Base-by-base conservation (phyloP, 208 protist species). In the Balamuthia mandrillaris region DNA sequence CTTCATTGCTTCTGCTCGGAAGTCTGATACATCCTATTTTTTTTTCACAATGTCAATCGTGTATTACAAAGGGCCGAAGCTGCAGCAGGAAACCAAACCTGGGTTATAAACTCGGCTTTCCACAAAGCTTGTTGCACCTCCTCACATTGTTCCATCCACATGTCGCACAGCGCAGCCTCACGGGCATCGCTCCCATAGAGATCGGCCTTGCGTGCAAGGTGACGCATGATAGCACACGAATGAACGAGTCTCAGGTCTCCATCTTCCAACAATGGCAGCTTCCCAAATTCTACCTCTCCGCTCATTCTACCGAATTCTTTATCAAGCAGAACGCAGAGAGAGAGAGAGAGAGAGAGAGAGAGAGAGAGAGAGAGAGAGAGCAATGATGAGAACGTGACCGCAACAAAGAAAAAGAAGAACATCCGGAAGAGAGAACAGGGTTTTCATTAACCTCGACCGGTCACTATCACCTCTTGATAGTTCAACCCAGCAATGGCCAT, bases 91-190 rank as follows among this genome's bases (percentile, higher is more conserved):
- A 18, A 56, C 49, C 56, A 14, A 24, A 75, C 66, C 66, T 72
- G 63, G n/a, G 31, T 45, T 44, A 75, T 52, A 44, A 75, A 75
- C 14, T 75, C 66, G 37, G 66, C 66, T 37, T 49, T 75, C 66
- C 66, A 75, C 27, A 75, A 18, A 27, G 66, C 42, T 52, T 75
- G 66, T 33, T 75, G 66, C 12, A 75, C 18, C 41, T 75, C 66
- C 18, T 75, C 66, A 7, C 45, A 24, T 44, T 75, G 66, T 18
- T 75, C 66, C 66, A 75, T 74, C 66, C 66, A 75, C 66, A 75
- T 75, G 39, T 75, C 66, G 1, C 66, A 75, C n/a, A 21, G 12
- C n/a, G 66, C 66, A 3, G n/a, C 18, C n/a, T 75, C 39, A 10
- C 31, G 29, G n/a, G 35, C 1, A 18, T 5, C 52, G 0, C 12